Base-by-base conservation (phyloP, 2,329 filamentous ascomycete genomes). In the Alternaria conjuncta region DNA sequence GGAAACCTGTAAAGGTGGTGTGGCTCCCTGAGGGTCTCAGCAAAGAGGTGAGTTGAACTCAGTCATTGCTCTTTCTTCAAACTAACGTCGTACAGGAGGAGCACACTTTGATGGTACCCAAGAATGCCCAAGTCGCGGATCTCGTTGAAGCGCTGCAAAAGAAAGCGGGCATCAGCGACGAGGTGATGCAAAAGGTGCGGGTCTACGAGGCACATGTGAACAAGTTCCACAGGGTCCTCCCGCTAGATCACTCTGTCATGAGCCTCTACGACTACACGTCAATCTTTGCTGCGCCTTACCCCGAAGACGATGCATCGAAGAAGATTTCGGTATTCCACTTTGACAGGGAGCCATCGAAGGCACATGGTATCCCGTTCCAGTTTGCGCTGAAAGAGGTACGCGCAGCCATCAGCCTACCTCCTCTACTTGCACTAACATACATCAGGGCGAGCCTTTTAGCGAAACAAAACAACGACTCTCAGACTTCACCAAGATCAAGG, bases 401-500 rank as follows among this genome's bases (percentile, higher is more conserved):
- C 18, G 9, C 10, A 21, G 15, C 18, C 21, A 10, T 10, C 2
- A 18, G 8, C 11, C 45, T 50, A 26, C 15, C 21, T 32, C 45
- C n/a, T 46, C 23, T 15, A 10, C 36, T 59, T 62, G 77, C 57
- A 57, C 73, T 73, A 69, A 78, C 63, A 63, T 20, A 6, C 6
- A 12, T 9, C 55, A 95, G 89, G 92, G 89, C 57, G 96, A 99
- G 79, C 85, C 86, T 43, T 98, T 99, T 81, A 89, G 89, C 62
- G 93, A 98, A 32, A 97, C 94, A 46, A 97, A 95, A 83, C 93
- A 97, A 82, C 89, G 96, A n/a, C 84, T 99, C 5, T 94, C 96
- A 71, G 95, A 94, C 80, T 87, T 95, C 63, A 97, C 93, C 1
- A 94, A 94, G 25, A 90, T 99, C 82, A 97, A 97, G 82, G 96